Evolutionary conservation across 495 filamentous ascomycete genomes (phyloP).

Genomic region (Astrocystis sublimbata): DNA sequence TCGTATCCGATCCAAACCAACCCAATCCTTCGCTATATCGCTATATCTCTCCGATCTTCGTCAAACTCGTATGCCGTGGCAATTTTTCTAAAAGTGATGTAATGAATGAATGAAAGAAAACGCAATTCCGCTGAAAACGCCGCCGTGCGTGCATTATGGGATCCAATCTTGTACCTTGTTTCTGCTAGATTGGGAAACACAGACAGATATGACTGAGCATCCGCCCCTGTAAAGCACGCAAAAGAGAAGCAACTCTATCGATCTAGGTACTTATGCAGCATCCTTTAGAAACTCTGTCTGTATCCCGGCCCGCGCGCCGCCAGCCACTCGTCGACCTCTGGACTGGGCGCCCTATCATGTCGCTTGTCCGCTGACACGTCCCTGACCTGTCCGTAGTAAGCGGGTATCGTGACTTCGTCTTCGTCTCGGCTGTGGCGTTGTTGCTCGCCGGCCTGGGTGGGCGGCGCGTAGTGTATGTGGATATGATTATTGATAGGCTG

Average conservation of each 20-base stretch:
- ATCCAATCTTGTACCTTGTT: not conserved
- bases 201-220: not conserved
- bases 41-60: not conserved
- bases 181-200: not conserved
- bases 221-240: too few relatives aligned
- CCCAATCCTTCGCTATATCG: too few relatives aligned
- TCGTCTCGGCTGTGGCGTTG: not conserved
- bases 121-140: not conserved
- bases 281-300: slow-evolving; percentile 11
- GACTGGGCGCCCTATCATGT: not conserved
- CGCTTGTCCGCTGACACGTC: not conserved
- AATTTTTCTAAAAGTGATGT: too few relatives aligned
- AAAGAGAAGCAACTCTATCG: not conserved
- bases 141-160: too few relatives aligned
- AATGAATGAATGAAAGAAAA: not conserved
- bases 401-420: not conserved
- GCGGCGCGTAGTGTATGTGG: slow-evolving; percentile 20
- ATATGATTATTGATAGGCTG: slow-evolving; percentile 17
- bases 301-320: slow-evolving; percentile 9
- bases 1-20: not conserved
- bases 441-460: not conserved
- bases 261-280: not conserved
- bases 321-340: slow-evolving; percentile 1
- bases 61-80: not conserved
- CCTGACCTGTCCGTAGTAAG: slow-evolving; percentile 5